Percentiles rank a stretch among this genome's conserved stretches.
These are phyloP conservation scores for Penicillium manginii DNA, from an alignment of 495 filamentous ascomycete genomes.

Conservation along the genomic window DNA sequence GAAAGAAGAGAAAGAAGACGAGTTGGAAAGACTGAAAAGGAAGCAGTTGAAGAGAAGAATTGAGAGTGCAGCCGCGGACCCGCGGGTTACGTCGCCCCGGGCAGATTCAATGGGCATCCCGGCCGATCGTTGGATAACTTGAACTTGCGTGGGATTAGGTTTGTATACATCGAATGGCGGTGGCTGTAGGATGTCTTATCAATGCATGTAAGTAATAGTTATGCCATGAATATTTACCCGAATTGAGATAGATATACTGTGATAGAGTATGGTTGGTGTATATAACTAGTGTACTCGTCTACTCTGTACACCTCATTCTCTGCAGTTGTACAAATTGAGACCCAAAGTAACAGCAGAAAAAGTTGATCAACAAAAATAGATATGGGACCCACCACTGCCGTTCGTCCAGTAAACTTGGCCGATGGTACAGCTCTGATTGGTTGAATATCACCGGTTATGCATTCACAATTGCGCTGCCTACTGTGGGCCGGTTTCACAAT, in stretches of 20 bases:
- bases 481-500: neutral
- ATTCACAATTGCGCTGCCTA: conserved; percentile 1
- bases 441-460: neutral
- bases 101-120: too few species aligned
- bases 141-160: too few species aligned
- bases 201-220: too few species aligned
- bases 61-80: neutral
- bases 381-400: neutral
- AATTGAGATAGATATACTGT: too few species aligned
- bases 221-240: too few species aligned
- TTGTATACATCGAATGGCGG: too few species aligned
- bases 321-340: neutral
- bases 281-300: neutral
- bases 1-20: neutral
- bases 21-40: neutral
- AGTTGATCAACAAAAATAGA: neutral
- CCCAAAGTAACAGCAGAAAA: neutral
- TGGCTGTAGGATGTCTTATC: too few species aligned
- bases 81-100: neutral
- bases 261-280: too few species aligned
- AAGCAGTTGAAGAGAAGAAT: neutral
- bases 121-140: too few species aligned
- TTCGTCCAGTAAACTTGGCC: neutral
- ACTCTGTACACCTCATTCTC: too few species aligned
- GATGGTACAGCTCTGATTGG: neutral